Evolutionary conservation across 306 rosid species (phyloP), one percentile per base, ranked within the genome.

Genomic region (Gynostemma pentaphyllum): DNA sequence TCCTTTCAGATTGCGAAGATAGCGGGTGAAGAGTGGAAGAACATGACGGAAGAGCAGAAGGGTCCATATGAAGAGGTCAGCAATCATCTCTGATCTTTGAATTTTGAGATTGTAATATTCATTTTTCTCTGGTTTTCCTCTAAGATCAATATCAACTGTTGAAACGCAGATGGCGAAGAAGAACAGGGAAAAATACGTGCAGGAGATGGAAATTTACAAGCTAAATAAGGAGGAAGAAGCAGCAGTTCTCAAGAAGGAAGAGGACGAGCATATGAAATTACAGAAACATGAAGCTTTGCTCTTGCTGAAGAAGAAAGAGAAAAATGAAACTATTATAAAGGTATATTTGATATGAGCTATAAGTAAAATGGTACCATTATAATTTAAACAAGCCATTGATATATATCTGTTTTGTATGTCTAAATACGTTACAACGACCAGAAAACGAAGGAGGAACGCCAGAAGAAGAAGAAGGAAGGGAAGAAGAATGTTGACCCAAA

Each of bases 281-380:
- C 95, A 88, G 70, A 92, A 82, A 72, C 95, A 86, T 28, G 95
- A 92, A 73, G 96, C 95, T 39, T 32, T 88, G 75, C 88, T 74
- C 32, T 63, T 88, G 23, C 90, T 92, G 6, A 92, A 81, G 87
- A 88, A 92, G 74, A 92, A 92, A 76, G 97, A 92, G 80, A 92
- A 88, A 76, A 84, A 88, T 44, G 86, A 94, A 2, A 86, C 83
- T 34, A 75, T 88, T 2, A 82, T 86, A 73, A 88, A 94, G 89
- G 97, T 85, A 30, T 12, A 6, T 9, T 13, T 9, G 2, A 62
- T 61, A 9, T 68, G 45, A 47, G 70, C 68, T n/a, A n/a, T n/a
- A n/a, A n/a, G n/a, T n/a, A n/a, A n/a, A n/a, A n/a, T n/a, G n/a
- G 26, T 19, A 24, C 56, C 0, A 22, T 5, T 22, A 23, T 12